These are phyloP conservation scores for Takashimella koratensis DNA, from an alignment of 1,284 basidiomycete species.

Conservation along the genomic window DNA sequence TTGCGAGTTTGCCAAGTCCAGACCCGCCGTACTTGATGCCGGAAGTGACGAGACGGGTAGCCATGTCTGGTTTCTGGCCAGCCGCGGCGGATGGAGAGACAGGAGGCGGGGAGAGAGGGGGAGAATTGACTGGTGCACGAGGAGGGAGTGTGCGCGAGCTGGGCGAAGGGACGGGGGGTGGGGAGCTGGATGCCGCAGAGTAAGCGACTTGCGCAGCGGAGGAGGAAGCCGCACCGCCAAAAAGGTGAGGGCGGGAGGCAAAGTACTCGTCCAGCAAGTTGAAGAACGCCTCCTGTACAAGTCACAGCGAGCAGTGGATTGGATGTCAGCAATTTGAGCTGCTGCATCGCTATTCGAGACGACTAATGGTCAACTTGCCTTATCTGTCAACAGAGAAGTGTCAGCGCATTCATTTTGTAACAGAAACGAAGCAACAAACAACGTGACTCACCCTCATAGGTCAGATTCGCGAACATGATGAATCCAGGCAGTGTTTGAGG, in stretches of 20 bases:
- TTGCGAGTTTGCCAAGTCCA: conserved; percentile 10
- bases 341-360: too few species aligned
- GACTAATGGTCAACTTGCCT: conserved; percentile 11
- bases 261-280: conserved; percentile 47
- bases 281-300: conserved; percentile 42
- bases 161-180: background rate
- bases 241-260: conserved; percentile 38
- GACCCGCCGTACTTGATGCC: conserved; percentile 26
- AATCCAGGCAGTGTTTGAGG: background rate
- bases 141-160: background rate
- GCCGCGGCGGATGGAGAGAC: background rate
- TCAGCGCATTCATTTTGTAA: background rate
- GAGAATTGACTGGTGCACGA: background rate
- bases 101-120: background rate
- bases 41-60: conserved; percentile 23
- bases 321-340: background rate
- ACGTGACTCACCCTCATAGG: conserved; percentile 22
- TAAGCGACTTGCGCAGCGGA: background rate
- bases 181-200: background rate
- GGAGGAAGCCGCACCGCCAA: background rate
- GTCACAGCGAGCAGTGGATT: conserved; percentile 1
- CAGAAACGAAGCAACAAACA: background rate
- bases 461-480: conserved; percentile 29
- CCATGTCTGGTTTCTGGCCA: conserved; percentile 20
- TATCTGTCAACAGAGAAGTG: conserved; percentile 9